phyloP scores from a whole-genome alignment of 2,329 filamentous ascomycete genomes.

The Xylariaceae sp. region DNA sequence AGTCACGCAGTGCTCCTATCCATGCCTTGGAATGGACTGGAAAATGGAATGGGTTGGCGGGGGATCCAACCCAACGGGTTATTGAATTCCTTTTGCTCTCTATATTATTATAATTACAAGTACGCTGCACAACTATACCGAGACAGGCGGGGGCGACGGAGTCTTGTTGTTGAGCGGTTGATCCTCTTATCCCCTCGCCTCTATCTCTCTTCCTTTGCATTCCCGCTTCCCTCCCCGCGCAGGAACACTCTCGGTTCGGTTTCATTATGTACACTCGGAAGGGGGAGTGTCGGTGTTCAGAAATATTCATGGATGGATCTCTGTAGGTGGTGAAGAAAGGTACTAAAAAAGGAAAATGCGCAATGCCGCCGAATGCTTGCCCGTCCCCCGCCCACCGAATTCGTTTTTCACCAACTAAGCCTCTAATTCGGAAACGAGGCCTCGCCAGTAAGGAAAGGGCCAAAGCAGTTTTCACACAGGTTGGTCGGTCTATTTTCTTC shows the following conservation, averaged over 20 bases:
- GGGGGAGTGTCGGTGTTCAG: conserved; percentile 1
- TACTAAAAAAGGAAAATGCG: conserved; percentile 8
- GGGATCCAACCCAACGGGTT: neutral
- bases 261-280: conserved; percentile 19
- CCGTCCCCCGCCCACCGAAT: conserved; percentile 3
- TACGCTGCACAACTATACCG: neutral
- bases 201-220: neutral
- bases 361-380: conserved; percentile 15
- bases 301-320: conserved; percentile 17
- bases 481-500: conserved; percentile 13
- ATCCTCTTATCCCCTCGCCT: neutral
- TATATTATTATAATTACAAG: conserved; percentile 23
- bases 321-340: conserved; percentile 2
- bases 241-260: neutral
- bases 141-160: conserved; percentile 2
- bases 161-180: too few species aligned
- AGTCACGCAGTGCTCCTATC: neutral
- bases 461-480: conserved; percentile 10
- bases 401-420: conserved; percentile 9
- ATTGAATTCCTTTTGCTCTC: conserved; percentile 16
- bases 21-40: conserved; percentile 16
- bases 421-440: conserved; percentile 12
- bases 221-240: neutral
- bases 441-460: conserved; percentile 8
- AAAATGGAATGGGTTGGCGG: neutral